Percentiles rank a stretch among this genome's conserved stretches.
phyloP scores from a whole-genome alignment of 257 asterid species.

The Solanum dulcamara region DNA sequence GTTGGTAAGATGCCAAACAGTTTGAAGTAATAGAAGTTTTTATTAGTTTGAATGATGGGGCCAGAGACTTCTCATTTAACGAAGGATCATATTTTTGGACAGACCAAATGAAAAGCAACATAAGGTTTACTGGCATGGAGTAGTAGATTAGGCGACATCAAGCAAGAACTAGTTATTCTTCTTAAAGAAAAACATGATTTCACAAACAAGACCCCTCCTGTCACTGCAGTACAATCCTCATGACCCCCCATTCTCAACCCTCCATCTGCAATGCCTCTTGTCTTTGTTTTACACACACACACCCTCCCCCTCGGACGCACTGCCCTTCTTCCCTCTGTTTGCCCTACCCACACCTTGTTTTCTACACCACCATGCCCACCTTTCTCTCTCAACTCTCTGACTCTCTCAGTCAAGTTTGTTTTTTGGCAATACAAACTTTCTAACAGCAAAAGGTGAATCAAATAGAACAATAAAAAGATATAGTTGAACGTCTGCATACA shows the following conservation, averaged over 20 bases:
- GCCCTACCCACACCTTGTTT: not conserved
- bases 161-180: not conserved
- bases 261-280: not conserved
- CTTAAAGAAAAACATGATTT: not conserved
- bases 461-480: not conserved
- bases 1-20: not conserved
- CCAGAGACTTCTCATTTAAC: not conserved
- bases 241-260: not conserved
- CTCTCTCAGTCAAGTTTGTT: not conserved
- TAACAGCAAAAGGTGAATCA: not conserved
- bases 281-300: not conserved
- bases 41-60: not conserved
- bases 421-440: not conserved
- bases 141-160: not conserved
- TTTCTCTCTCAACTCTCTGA: not conserved
- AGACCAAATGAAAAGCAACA: not conserved
- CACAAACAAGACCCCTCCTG: not conserved
- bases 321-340: not conserved
- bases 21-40: not conserved
- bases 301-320: not conserved
- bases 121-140: not conserved
- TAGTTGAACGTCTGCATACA: not conserved
- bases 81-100: not conserved
- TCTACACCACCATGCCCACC: not conserved
- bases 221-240: not conserved